These are phyloP conservation scores for Solanum raphanifolium DNA, from an alignment of 257 asterid genomes.

Conservation along the genomic window DNA sequence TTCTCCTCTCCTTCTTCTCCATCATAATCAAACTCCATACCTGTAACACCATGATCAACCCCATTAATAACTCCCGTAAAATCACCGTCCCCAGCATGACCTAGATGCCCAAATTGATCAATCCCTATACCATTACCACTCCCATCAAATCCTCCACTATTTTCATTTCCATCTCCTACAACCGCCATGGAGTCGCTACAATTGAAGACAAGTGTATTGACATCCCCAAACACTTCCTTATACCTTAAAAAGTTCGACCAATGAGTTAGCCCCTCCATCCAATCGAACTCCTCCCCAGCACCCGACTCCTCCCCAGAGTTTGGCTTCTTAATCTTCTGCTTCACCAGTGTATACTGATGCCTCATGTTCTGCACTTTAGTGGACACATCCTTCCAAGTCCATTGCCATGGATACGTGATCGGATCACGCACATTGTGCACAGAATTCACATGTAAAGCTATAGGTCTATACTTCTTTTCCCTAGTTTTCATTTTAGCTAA, in stretches of 20 bases:
- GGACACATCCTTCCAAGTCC: slow-evolving; percentile 98
- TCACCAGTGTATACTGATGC: slow-evolving; percentile 91
- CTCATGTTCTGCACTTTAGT: slow-evolving; percentile 97
- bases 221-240: slow-evolving; percentile 87
- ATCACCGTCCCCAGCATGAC: slow-evolving; percentile 52
- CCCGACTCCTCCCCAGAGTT: slow-evolving; percentile 43
- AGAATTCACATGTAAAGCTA: slow-evolving; percentile 73
- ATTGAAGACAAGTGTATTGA: slow-evolving; percentile 31
- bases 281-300: slow-evolving; percentile 77
- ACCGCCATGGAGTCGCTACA: slow-evolving; percentile 25
- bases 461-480: slow-evolving; percentile 83
- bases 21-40: slow-evolving; percentile 73
- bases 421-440: slow-evolving; percentile 66
- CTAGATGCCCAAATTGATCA: slow-evolving; percentile 56
- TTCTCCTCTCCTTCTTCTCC: slow-evolving; percentile 76
- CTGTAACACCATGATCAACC: slow-evolving; percentile 70
- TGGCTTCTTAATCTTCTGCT: slow-evolving; percentile 83
- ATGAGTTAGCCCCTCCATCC: slow-evolving; percentile 80
- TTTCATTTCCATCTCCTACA: slow-evolving; percentile 52
- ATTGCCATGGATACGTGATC: slow-evolving; percentile 71
- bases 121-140: slow-evolving; percentile 50
- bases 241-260: slow-evolving; percentile 93
- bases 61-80: slow-evolving; percentile 69
- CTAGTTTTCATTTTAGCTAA: slow-evolving; percentile 85
- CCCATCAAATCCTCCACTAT: slow-evolving; percentile 61